These are phyloP conservation scores for Murraya paniculata DNA, from an alignment of 345 rosid species.

Conservation along the genomic window DNA sequence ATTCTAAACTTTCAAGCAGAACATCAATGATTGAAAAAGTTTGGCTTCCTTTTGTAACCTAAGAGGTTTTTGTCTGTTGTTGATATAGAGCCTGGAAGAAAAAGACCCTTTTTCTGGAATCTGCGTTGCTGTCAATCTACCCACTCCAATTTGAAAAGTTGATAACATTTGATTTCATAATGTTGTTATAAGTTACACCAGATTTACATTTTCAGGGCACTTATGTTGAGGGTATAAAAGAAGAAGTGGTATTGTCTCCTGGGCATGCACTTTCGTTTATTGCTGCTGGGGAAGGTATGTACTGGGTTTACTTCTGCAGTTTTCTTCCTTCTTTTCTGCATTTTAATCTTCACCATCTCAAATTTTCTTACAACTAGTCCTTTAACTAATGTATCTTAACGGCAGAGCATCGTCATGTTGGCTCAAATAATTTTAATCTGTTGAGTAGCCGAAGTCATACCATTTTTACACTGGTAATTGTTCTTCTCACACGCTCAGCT, in stretches of 20 bases:
- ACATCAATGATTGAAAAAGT: not conserved
- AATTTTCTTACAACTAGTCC: conserved; percentile 7
- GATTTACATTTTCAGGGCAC: conserved; percentile 66
- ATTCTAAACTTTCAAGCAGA: not conserved
- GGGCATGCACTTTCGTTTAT: conserved; percentile 97
- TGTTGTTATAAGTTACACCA: not conserved
- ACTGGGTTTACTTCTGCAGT: conserved; percentile 1
- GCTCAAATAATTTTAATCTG: conserved; percentile 97
- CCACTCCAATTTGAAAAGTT: not conserved
- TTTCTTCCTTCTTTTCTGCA: not conserved
- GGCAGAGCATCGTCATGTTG: conserved; percentile 99
- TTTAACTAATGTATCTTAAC: conserved; percentile 21
- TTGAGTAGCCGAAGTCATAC: conserved; percentile 99
- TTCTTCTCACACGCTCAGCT: not conserved
- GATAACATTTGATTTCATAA: not conserved
- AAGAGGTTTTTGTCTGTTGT: not conserved
- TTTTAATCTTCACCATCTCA: not conserved
- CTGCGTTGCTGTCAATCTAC: not conserved
- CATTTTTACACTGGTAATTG: conserved; percentile 83
- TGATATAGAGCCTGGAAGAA: not conserved
- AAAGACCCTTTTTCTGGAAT: not conserved
- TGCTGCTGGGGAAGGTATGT: conserved; percentile 97
- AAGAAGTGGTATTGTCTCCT: conserved; percentile 98
- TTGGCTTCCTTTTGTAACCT: not conserved
- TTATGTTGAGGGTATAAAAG: conserved; percentile 98